Evolutionary conservation across 202 grass and related monocot species (phyloP), one percentile per base, ranked within the genome.

Genomic region (Zoysia matrella): DNA sequence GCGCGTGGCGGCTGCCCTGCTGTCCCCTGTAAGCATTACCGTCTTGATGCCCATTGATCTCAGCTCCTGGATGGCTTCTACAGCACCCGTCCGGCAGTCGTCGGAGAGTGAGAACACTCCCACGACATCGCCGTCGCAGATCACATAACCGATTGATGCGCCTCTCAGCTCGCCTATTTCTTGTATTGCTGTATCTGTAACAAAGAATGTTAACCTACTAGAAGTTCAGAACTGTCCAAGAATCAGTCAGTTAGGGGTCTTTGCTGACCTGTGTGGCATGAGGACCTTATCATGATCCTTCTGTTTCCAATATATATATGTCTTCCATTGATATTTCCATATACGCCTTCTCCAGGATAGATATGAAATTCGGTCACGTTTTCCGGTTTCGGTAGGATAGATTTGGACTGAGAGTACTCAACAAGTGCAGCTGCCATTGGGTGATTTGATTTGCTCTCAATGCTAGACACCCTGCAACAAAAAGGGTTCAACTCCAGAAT

Each of bases 391-490:
- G 92, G 88, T 4, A 88, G 52, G 52, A 98, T 53, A 2, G 86
- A 92, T 64, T 93, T 89, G 1, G 76, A 94, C 11, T 77, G 72
- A 18, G 86, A 77, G 84, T 88, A 80, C 3, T 92, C 84, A 40
- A 93, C 88, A 1, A 98, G 88, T 18, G 95, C 92, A 14, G 88
- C 55, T 61, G 95, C 92, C 95, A 98, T 94, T 65, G 95, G 92
- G 60, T 98, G 95, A 73, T 88, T 94, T 54, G 95, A 98, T 84
- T 94, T 94, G 68, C 92, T 94, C 76, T 98, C 92, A 39, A 98
- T 89, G 55, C 95, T 94, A 49, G 92, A 91, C 14, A 98, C 83
- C 92, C 95, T 98, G 45, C 48, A 74, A 84, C 1, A 68, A 39
- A 48, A 64, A 6, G 41, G 10, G 3, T 15, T 74, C 55, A 44